Evolutionary conservation across 352 stramenopile species (phyloP).

Genomic region (Pythium sukuiense): DNA sequence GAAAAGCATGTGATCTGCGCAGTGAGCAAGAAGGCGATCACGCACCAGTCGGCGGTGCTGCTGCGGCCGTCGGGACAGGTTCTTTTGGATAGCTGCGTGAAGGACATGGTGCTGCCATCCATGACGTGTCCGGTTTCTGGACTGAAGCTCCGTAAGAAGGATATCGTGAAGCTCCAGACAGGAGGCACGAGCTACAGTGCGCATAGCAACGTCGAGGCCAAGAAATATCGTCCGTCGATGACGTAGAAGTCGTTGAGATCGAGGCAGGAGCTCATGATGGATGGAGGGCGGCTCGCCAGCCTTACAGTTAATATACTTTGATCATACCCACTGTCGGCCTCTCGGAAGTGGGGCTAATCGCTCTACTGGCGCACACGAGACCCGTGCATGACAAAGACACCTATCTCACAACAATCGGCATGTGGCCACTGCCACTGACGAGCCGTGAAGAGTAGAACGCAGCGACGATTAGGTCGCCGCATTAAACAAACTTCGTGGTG

Average conservation of each 20-base stretch:
- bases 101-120: conserved; percentile 81
- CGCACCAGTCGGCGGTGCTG: conserved; percentile 74
- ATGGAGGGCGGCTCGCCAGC: too few species aligned
- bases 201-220: conserved; percentile 85
- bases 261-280: background rate
- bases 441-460: too few species aligned
- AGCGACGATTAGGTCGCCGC: background rate
- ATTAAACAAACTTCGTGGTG: conserved; percentile 55
- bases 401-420: too few species aligned
- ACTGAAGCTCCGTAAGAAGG: conserved; percentile 85
- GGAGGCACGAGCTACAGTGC: conserved; percentile 81
- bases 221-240: conserved; percentile 86
- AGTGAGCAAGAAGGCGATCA: conserved; percentile 84
- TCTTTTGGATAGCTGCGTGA: conserved; percentile 76
- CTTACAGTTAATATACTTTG: too few species aligned
- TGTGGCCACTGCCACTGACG: too few species aligned
- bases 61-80: conserved; percentile 78
- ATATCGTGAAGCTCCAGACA: conserved; percentile 76
- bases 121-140: conserved; percentile 86
- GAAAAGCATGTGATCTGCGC: conserved; percentile 61
- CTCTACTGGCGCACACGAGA: too few species aligned
- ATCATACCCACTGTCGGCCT: too few species aligned
- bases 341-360: too few species aligned
- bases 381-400: too few species aligned
- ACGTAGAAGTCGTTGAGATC: conserved; percentile 30